Percentiles rank a stretch among this genome's conserved stretches.
Conservation (phyloP, 345 rosid species). For the Gossypium bickii region DNA sequence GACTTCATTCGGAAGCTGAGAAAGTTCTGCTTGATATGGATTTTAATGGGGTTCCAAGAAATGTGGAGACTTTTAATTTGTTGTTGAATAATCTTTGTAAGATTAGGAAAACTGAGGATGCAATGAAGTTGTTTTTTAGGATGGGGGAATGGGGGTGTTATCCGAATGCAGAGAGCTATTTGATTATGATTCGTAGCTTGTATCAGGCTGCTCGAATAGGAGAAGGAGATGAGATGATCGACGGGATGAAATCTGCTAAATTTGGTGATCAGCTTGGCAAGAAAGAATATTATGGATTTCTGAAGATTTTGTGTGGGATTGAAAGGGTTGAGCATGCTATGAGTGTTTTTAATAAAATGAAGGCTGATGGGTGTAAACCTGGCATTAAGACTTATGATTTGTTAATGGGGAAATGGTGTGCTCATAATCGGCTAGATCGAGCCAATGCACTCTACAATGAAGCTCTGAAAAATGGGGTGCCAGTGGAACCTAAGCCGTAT, state of each 20-base stretch:
- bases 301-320: constrained; percentile 83
- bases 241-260: constrained; percentile 78
- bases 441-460: constrained; percentile 73
- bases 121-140: constrained; percentile 58
- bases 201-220: constrained; percentile 85
- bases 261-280: constrained; percentile 48
- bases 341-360: constrained; percentile 79
- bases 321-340: constrained; percentile 95
- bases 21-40: constrained; percentile 88
- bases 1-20: constrained; percentile 60
- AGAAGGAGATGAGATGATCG: constrained; percentile 94
- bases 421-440: constrained; percentile 60
- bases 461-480: constrained; percentile 58
- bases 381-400: constrained; percentile 76
- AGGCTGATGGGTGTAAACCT: constrained; percentile 64
- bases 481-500: constrained; percentile 68
- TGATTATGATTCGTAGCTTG: constrained; percentile 67
- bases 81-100: constrained; percentile 72
- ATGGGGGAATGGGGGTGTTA: constrained; percentile 90
- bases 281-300: constrained; percentile 63
- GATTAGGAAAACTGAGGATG: constrained; percentile 76
- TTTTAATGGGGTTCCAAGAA: constrained; percentile 73
- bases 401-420: constrained; percentile 73
- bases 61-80: constrained; percentile 80
- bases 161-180: constrained; percentile 57